phyloP scores from a whole-genome alignment of 164 flowering plant genomes.

The Stephania japonica region DNA sequence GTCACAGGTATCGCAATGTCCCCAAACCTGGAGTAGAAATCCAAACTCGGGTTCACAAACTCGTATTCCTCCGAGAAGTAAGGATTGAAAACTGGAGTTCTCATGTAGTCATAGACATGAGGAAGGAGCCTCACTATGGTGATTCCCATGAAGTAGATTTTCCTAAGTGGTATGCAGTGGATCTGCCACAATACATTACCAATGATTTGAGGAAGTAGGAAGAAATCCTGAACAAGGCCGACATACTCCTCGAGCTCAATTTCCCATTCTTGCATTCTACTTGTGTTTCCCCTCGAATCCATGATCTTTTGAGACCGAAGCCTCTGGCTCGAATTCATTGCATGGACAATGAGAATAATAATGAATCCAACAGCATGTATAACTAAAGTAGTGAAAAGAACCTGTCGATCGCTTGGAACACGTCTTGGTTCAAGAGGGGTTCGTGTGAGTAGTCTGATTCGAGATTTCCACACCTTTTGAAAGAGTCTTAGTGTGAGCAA shows the following conservation, averaged over 20 bases:
- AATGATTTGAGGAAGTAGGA: constrained; percentile 78
- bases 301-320: constrained; percentile 23
- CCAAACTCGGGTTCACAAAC: constrained; percentile 63
- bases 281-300: constrained; percentile 31
- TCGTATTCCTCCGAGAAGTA: constrained; percentile 63
- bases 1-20: constrained; percentile 55
- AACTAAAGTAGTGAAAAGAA: constrained; percentile 34
- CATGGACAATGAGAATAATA: constrained; percentile 41
- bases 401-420: constrained; percentile 66
- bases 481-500: constrained; percentile 60
- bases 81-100: constrained; percentile 55
- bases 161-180: constrained; percentile 55
- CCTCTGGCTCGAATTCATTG: constrained; percentile 25
- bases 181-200: constrained; percentile 75
- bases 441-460: constrained; percentile 49
- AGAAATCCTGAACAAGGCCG: constrained; percentile 83
- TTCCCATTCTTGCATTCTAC: constrained; percentile 45
- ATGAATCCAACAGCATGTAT: constrained; percentile 57
- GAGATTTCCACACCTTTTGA: constrained; percentile 87
- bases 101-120: constrained; percentile 63
- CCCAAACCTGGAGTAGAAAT: constrained; percentile 70
- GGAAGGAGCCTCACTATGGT: constrained; percentile 74
- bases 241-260: constrained; percentile 66
- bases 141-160: constrained; percentile 61
- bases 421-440: constrained; percentile 57